phyloP scores from a whole-genome alignment of 805 yeast species.

The Kazachstania psychrophila region DNA sequence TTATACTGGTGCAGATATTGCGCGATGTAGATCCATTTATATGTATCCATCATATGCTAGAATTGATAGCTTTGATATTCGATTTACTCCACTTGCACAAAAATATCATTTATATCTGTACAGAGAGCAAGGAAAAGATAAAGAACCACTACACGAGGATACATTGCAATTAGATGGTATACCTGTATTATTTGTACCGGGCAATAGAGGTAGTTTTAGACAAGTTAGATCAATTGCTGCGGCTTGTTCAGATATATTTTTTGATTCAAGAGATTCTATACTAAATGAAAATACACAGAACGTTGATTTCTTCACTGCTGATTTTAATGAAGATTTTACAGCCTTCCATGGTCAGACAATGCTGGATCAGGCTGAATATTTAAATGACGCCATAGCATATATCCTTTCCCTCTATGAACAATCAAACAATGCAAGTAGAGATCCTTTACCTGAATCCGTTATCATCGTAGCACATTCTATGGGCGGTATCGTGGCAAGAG shows the following conservation, averaged over 20 bases:
- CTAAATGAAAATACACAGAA: constrained; percentile 31
- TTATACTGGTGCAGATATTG: constrained; percentile 39
- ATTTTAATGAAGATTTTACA: constrained; percentile 91
- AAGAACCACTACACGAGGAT: constrained; percentile 37
- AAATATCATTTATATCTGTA: constrained; percentile 81
- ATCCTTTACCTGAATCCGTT: constrained; percentile 51
- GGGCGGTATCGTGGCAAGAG: constrained; percentile 94
- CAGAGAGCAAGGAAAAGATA: constrained; percentile 70
- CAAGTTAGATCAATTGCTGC: constrained; percentile 93
- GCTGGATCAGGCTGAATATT: constrained; percentile 85
- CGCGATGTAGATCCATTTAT: constrained; percentile 55
- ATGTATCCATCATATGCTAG: constrained; percentile 83
- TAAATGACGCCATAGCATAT: constrained; percentile 77
- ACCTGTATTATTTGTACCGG: constrained; percentile 91
- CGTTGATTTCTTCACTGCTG: constrained; percentile 83
- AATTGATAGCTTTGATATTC: constrained; percentile 64
- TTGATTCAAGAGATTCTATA: constrained; percentile 25
- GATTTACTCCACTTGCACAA: constrained; percentile 45
- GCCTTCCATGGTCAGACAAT: constrained; percentile 93
- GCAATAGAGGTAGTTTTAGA: constrained; percentile 90
- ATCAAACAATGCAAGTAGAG: constrained; percentile 9
- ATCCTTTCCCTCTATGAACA: constrained; percentile 57
- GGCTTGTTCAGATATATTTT: constrained; percentile 51
- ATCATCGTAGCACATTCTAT: constrained; percentile 84
- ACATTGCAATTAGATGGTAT: constrained; percentile 48